Percentiles rank a stretch among this genome's conserved stretches.
These are phyloP conservation scores for Craspedostauros australis DNA, from an alignment of 108 stramenopile genomes.

Conservation along the genomic window DNA sequence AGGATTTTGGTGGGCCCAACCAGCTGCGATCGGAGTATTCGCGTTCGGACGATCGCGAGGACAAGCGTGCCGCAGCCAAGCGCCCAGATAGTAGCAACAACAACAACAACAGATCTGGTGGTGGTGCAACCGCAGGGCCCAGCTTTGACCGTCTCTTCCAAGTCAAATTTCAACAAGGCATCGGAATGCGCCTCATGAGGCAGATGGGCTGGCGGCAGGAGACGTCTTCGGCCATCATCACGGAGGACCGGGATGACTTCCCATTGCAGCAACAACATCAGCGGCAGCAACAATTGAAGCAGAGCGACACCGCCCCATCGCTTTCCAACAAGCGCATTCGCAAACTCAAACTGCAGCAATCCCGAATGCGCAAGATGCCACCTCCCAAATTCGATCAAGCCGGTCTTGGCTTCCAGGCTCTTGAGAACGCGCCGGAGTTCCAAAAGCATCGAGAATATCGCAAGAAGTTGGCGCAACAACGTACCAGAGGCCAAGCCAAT, in stretches of 20 bases:
- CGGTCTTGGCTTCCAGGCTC: conserved; percentile 73
- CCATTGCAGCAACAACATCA: not conserved
- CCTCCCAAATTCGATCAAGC: conserved; percentile 64
- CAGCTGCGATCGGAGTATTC: conserved; percentile 22
- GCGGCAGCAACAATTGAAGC: not conserved
- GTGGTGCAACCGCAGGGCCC: not conserved
- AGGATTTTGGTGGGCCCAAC: conserved; percentile 51
- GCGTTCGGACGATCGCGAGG: not conserved
- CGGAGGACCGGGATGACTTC: not conserved
- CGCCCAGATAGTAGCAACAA: not conserved
- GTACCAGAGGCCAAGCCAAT: conserved; percentile 39
- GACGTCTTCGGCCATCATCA: conserved; percentile 39
- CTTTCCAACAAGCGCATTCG: conserved; percentile 28
- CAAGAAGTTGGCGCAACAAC: conserved; percentile 23
- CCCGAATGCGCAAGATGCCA: conserved; percentile 40
- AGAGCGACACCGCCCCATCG: not conserved
- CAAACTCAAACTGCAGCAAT: conserved; percentile 35
- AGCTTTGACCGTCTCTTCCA: conserved; percentile 16
- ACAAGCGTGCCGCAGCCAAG: no score
- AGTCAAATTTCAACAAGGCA: no score
- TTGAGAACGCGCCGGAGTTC: conserved; percentile 75
- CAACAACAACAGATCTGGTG: not conserved
- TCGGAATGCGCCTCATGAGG: conserved; percentile 53
- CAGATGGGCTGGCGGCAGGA: conserved; percentile 60
- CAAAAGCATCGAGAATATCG: conserved; percentile 41